Percentiles rank a stretch among this genome's conserved stretches.
Conservation (phyloP, 805 yeast genomes). For the Saccharomycopsis sp. region DNA sequence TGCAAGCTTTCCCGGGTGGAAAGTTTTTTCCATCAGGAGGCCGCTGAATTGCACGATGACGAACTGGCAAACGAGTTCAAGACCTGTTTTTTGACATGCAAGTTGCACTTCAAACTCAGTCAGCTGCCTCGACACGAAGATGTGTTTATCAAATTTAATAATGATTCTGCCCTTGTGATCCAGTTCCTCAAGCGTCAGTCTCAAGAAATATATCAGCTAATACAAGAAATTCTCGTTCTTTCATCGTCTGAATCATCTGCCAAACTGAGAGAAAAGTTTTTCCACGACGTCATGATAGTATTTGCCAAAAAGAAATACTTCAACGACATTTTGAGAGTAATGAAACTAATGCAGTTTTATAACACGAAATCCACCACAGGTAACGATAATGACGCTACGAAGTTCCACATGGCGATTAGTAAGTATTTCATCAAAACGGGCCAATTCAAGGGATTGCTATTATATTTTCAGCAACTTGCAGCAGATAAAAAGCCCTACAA, state of each 20-base stretch:
- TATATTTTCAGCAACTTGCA: conserved; percentile 1
- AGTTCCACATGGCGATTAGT: conserved; percentile 5
- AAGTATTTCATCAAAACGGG: conserved; percentile 11
- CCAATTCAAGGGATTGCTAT: conserved; percentile 7
- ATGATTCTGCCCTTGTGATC: not conserved
- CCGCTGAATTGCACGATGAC: not conserved
- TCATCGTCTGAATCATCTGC: not conserved
- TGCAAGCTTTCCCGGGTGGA: not conserved
- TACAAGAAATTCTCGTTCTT: conserved; percentile 2
- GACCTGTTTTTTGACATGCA: not conserved
- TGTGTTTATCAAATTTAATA: not conserved
- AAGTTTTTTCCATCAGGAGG: not conserved
- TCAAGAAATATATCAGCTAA: conserved; percentile 3
- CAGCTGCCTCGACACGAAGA: not conserved
- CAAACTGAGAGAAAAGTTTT: not conserved
- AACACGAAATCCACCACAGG: not conserved
- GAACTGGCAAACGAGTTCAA: not conserved
- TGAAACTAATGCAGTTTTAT: conserved; percentile 8
- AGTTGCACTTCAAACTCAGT: not conserved
- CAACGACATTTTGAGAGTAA: conserved; percentile 8
- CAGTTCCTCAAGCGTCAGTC: not conserved
- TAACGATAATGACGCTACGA: not conserved
- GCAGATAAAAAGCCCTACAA: not conserved
- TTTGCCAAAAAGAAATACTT: conserved; percentile 13
- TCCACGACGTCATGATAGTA: not conserved